Evolutionary conservation across 164 flowering plant genomes (phyloP), one percentile per base, ranked within the genome.

Genomic region (Aristolochia fimbriata): DNA sequence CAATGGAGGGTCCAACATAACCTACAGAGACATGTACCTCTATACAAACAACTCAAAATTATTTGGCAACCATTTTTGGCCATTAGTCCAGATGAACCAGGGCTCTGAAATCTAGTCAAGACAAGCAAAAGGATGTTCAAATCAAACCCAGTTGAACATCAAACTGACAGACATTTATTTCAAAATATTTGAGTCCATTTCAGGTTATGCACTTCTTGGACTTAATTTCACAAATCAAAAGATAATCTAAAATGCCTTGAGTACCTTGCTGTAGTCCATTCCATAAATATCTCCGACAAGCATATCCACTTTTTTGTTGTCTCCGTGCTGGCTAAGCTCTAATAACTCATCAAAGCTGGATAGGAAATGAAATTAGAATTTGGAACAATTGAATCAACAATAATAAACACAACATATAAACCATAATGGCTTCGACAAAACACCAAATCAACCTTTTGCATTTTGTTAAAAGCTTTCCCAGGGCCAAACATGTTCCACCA

Each of bases 211-310:
- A 37, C 43, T 0, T 37, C 7, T 37, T 3, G 8, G 43, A 37
- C 9, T 37, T 3, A 31, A 31, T 3, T 37, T 37, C 12, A 37
- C 9, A 37, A 37, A 37, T 7, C 43, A 37, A 37, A 7, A 37
- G 43, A 37, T 45, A 47, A 23, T 15, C 6, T 16, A 47, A 24
- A 24, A 60, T 10, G 10, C n/a, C 2, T 25, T 1, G 48, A 45
- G 43, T 80, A 84, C 98, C 96, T 93, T 93, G 45, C 77, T 60
- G 66, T 90, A 93, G 63, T 93, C 98, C 85, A 83, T 97, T 64
- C 98, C 98, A 74, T 92, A 89, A 33, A 92, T 92, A 74, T 92
- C 98, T 33, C 98, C 97, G 66, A 90, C 97, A 71, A 93, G 91
- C 97, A 90, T 90, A 74, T 93, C 98, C 49, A 90, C 80, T 6